Evolutionary conservation across 2,329 filamentous ascomycete species (phyloP).

Genomic region (Apiospora hydei): DNA sequence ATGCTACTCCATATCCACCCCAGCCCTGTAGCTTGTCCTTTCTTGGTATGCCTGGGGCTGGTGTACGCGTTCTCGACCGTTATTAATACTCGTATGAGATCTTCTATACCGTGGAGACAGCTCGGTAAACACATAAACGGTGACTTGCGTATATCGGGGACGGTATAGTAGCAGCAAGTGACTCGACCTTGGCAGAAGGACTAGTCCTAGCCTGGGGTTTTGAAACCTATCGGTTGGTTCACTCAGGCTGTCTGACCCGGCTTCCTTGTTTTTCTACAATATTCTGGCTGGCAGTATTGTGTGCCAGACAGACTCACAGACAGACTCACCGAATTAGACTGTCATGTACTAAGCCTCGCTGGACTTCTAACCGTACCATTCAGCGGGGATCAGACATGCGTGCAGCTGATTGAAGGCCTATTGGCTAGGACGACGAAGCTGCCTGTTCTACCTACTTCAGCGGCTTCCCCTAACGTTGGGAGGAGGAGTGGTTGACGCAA

Average conservation of each 20-base stretch:
- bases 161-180: no score
- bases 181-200: background rate
- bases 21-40: conserved; percentile 9
- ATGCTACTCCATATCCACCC: conserved; percentile 5
- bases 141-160: conserved; percentile 1
- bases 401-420: background rate
- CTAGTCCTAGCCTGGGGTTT: background rate
- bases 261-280: background rate
- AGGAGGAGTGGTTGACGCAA: background rate
- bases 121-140: conserved; percentile 12
- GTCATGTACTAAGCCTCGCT: conserved; percentile 8
- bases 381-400: background rate
- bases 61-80: conserved; percentile 15
- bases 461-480: background rate
- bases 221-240: background rate
- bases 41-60: background rate
- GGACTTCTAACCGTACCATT: background rate
- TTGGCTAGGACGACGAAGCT: background rate
- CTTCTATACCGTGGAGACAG: background rate
- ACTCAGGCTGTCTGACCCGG: background rate
- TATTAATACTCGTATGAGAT: background rate
- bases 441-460: background rate
- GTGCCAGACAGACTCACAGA: background rate
- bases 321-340: background rate
- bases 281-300: background rate